phyloP scores from a whole-genome alignment of 2,329 filamentous ascomycete species.

The Drechslerella stenobrocha region DNA sequence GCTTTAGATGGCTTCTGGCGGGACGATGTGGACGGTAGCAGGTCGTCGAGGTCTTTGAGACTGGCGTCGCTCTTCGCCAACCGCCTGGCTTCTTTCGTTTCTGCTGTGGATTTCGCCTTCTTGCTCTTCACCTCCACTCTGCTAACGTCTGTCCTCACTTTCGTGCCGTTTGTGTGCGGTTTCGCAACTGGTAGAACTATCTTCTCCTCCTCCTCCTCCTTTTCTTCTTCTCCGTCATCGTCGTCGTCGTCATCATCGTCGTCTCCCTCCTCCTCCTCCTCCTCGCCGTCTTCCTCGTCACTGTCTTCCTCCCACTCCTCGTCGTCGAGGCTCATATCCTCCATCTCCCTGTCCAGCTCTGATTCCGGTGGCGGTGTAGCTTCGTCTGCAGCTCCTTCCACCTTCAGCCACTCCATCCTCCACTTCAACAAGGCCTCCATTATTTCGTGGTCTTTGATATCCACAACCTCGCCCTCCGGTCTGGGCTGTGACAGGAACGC shows the following conservation, averaged over 20 bases:
- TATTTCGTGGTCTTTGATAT: constrained; percentile 84
- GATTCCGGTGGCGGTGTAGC: constrained; percentile 50
- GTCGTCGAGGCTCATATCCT: constrained; percentile 55
- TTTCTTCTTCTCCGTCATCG: too few species aligned
- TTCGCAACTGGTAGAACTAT: constrained; percentile 2
- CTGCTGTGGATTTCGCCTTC: constrained; percentile 57
- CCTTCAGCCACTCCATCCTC: constrained; percentile 75
- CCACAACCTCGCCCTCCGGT: constrained; percentile 56
- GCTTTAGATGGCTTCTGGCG: constrained; percentile 51
- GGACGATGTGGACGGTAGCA: constrained; percentile 19
- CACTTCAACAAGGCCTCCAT: constrained; percentile 83
- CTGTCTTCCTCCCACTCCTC: constrained; percentile 55
- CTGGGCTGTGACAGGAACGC: constrained; percentile 67
- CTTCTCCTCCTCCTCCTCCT: constrained; percentile 54
- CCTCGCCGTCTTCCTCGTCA: constrained; percentile 53
- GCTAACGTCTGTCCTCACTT: constrained; percentile 11
- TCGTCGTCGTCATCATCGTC: constrained; percentile 57
- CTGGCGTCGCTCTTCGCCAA: constrained; percentile 32
- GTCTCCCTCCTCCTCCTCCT: constrained; percentile 61
- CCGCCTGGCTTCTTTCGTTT: constrained; percentile 53
- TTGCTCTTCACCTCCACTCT: constrained; percentile 63
- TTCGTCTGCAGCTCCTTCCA: constrained; percentile 66
- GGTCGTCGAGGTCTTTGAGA: constrained; percentile 38
- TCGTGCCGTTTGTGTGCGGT: constrained; percentile 28
- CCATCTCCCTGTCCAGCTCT: constrained; percentile 48